Conservation (phyloP, 495 filamentous ascomycete species). For the Tuber indicum region DNA sequence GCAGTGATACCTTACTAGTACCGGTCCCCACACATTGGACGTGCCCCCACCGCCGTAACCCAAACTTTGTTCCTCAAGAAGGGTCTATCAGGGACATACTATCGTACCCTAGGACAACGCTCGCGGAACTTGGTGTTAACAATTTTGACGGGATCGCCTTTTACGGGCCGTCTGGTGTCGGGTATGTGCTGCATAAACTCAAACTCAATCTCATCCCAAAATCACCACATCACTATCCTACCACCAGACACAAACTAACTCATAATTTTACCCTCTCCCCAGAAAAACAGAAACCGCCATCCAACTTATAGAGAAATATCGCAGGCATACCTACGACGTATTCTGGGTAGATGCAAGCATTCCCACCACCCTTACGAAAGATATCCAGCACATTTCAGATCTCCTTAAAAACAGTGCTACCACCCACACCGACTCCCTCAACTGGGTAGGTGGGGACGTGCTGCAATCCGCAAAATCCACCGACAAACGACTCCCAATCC, state of each 20-base stretch:
- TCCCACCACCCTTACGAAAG: neutral
- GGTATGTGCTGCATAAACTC: neutral
- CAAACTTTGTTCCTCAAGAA: neutral
- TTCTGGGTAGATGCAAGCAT: neutral
- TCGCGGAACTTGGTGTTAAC: neutral
- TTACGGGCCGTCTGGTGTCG: neutral
- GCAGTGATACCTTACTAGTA: neutral
- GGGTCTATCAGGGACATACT: neutral
- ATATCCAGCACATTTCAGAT: neutral
- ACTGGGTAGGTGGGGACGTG: accelerated
- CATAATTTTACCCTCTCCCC: neutral
- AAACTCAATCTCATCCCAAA: neutral
- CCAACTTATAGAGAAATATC: neutral
- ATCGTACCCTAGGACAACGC: neutral
- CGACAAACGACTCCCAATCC: neutral
- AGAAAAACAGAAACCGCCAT: neutral
- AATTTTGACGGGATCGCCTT: neutral
- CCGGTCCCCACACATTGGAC: neutral
- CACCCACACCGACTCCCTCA: neutral
- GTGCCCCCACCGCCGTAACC: neutral
- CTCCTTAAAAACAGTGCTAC: neutral
- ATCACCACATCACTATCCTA: neutral
- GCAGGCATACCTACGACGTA: neutral
- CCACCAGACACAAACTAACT: neutral
- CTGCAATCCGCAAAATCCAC: accelerated